phyloP scores from a whole-genome alignment of 1,284 basidiomycete species.

The Ustanciosporium gigantosporum region DNA sequence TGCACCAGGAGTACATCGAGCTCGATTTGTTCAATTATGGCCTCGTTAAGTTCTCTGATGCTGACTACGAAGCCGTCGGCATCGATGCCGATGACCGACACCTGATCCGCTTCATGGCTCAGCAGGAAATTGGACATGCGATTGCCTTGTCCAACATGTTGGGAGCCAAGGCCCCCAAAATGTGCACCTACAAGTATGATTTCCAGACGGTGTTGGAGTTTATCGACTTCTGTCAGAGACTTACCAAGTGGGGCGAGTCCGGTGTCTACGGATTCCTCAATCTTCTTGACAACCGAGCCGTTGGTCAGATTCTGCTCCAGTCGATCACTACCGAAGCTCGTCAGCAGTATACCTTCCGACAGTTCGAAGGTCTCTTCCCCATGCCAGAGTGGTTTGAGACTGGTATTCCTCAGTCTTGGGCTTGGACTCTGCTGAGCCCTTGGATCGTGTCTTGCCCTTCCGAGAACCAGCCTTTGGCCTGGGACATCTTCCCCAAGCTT shows the following conservation, averaged over 20 bases:
- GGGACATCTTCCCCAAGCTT: slow-evolving; percentile 48
- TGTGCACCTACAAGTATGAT: slow-evolving; percentile 41
- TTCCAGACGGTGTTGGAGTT: slow-evolving; percentile 40
- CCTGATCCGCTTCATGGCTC: slow-evolving; percentile 41
- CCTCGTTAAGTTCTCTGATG: slow-evolving; percentile 41
- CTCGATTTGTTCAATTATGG: slow-evolving; percentile 51
- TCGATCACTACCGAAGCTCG: slow-evolving; percentile 49
- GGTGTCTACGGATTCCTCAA: slow-evolving; percentile 48
- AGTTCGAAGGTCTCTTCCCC: slow-evolving; percentile 39
- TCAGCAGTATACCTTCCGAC: slow-evolving; percentile 43
- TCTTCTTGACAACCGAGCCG: slow-evolving; percentile 41
- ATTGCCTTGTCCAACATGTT: slow-evolving; percentile 44
- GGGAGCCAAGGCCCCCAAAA: slow-evolving; percentile 34
- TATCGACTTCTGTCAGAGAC: slow-evolving; percentile 40
- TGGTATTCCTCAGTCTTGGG: slow-evolving; percentile 44
- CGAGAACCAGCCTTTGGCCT: slow-evolving; percentile 38
- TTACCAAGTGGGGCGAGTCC: slow-evolving; percentile 47
- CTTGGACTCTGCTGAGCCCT: slow-evolving; percentile 46
- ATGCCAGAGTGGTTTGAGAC: slow-evolving; percentile 49
- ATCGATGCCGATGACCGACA: slow-evolving; percentile 33
- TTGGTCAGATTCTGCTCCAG: slow-evolving; percentile 43
- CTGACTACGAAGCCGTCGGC: slow-evolving; percentile 35
- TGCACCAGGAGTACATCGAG: slow-evolving; percentile 52
- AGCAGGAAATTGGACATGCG: slow-evolving; percentile 51
- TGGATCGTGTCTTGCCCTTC: slow-evolving; percentile 40